phyloP scores from a whole-genome alignment of 768 basidiomycete species.

The Sporobolomyces roseus region DNA sequence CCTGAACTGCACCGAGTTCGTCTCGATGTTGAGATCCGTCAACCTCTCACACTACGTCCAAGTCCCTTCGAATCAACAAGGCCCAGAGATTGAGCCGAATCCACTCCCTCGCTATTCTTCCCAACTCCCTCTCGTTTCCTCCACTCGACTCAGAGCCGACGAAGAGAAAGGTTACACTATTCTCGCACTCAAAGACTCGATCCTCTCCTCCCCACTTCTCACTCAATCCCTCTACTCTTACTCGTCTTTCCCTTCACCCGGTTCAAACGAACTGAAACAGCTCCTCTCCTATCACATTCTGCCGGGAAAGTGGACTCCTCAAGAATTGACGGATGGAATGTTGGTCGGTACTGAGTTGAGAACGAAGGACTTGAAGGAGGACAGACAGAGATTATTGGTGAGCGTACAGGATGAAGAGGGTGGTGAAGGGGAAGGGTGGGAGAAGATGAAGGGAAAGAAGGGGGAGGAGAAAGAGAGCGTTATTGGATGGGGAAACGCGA shows the following conservation, averaged over 20 bases:
- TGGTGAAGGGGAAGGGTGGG: constrained; percentile 48
- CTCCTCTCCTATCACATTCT: constrained; percentile 86
- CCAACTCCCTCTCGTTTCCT: neutral
- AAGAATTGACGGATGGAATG: constrained; percentile 68
- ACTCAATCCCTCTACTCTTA: too few relatives aligned
- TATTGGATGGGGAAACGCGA: constrained; percentile 77
- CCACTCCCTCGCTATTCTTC: neutral
- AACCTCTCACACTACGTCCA: constrained; percentile 57
- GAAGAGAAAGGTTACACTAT: constrained; percentile 66
- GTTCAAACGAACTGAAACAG: constrained; percentile 66
- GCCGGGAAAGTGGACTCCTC: constrained; percentile 68
- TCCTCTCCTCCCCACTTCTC: constrained; percentile 51
- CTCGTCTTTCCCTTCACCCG: constrained; percentile 59
- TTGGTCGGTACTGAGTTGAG: constrained; percentile 54
- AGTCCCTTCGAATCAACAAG: constrained; percentile 40
- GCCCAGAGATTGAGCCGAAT: constrained; percentile 47
- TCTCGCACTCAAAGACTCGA: constrained; percentile 84
- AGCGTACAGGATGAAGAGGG: constrained; percentile 48
- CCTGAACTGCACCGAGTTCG: constrained; percentile 84
- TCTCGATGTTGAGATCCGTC: constrained; percentile 79
- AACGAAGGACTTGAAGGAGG: constrained; percentile 49
- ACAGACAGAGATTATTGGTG: constrained; percentile 51
- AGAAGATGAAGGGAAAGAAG: constrained; percentile 24
- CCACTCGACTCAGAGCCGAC: constrained; percentile 46
- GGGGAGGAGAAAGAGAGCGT: constrained; percentile 51